Conservation (phyloP, 768 basidiomycete genomes). For the Harrya chromipes region DNA sequence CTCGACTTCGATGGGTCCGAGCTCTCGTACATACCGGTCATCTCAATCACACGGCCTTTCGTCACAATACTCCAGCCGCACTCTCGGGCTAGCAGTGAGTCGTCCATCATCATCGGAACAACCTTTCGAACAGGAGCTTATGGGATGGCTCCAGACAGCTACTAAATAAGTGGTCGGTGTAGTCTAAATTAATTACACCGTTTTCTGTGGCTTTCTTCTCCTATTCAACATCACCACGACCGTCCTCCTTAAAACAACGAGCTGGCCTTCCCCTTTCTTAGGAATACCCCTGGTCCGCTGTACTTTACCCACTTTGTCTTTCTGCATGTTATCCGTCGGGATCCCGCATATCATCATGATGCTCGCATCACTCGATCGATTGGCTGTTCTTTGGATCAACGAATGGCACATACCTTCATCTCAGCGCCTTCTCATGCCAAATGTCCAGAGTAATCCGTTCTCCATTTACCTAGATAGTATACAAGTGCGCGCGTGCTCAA, state of each 20-base stretch:
- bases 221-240: slow-evolving; percentile 15
- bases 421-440: slow-evolving; percentile 1
- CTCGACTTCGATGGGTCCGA: slow-evolving; percentile 53
- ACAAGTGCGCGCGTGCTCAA: background rate
- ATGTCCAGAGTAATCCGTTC: background rate
- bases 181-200: slow-evolving; percentile 10
- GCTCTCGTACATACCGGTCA: slow-evolving; percentile 62
- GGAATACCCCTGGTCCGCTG: slow-evolving; percentile 41
- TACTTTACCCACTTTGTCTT: slow-evolving; percentile 38
- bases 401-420: slow-evolving; percentile 1
- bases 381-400: slow-evolving; percentile 13
- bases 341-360: slow-evolving; percentile 37
- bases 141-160: slow-evolving; percentile 37
- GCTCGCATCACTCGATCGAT: slow-evolving; percentile 34
- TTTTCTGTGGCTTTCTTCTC: slow-evolving; percentile 4
- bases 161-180: slow-evolving; percentile 25
- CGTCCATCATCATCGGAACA: slow-evolving; percentile 33
- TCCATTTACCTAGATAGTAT: slow-evolving; percentile 1
- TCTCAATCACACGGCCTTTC: slow-evolving; percentile 69
- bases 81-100: slow-evolving; percentile 70
- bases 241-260: slow-evolving; percentile 26
- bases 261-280: slow-evolving; percentile 34
- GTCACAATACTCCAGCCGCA: slow-evolving; percentile 73
- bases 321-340: slow-evolving; percentile 37
- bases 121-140: slow-evolving; percentile 36